Evolutionary conservation across 2,329 filamentous ascomycete species (phyloP).

Genomic region (Metarhizium anisopliae): DNA sequence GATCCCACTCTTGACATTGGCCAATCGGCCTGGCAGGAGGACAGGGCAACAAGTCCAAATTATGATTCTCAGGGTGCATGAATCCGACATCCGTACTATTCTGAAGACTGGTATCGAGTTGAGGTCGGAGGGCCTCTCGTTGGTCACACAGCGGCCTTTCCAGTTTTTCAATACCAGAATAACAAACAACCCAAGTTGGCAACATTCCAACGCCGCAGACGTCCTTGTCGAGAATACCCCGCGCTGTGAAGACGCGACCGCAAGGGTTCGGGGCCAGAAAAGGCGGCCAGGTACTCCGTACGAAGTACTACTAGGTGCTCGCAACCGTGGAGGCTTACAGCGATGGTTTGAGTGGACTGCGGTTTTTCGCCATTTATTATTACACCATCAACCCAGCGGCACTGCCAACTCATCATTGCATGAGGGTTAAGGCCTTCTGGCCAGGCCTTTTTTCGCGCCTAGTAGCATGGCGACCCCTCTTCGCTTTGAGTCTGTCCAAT

Average conservation of each 20-base stretch:
- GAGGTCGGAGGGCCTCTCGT: no score
- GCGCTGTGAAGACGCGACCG: constrained; percentile 2
- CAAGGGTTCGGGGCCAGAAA: constrained; percentile 7
- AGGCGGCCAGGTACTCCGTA: constrained; percentile 5
- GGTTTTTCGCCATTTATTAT: constrained; percentile 12
- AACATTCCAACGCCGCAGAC: constrained; percentile 4
- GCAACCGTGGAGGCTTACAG: background rate
- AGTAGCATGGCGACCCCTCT: constrained; percentile 7
- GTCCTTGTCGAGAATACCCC: constrained; percentile 1
- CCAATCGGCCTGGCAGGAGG: background rate
- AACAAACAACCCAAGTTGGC: background rate
- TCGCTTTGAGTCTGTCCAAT: constrained; percentile 11
- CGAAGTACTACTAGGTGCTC: background rate
- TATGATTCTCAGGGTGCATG: background rate
- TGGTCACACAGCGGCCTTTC: no score
- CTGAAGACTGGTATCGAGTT: background rate
- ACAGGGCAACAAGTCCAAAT: background rate
- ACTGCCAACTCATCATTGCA: constrained; percentile 74
- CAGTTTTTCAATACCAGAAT: background rate
- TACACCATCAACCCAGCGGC: constrained; percentile 22
- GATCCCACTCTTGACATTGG: background rate
- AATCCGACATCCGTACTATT: background rate
- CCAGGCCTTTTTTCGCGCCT: constrained; percentile 5
- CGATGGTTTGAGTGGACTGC: constrained; percentile 5
- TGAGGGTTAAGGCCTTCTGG: constrained; percentile 37